Percentiles rank a stretch among this genome's conserved stretches.
phyloP scores from a whole-genome alignment of 192 early-diverging fungal species.

The Gryganskiella cystojenkinii region DNA sequence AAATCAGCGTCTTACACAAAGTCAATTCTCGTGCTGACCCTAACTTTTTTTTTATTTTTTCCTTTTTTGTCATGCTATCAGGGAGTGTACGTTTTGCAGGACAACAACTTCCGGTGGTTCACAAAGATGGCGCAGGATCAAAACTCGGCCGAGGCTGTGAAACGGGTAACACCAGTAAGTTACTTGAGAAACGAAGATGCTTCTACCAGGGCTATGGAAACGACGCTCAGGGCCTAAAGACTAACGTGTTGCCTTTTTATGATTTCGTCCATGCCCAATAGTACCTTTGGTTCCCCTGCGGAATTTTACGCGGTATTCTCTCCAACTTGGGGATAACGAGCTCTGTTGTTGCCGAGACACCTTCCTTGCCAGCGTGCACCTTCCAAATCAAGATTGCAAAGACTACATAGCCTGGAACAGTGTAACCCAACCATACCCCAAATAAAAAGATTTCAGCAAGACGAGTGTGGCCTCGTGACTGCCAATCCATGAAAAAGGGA shows the following conservation, averaged over 20 bases:
- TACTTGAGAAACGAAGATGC: background rate
- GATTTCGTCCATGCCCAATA: too few relatives aligned
- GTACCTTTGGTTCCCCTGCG: constrained; percentile 97
- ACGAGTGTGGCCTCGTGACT: too few relatives aligned
- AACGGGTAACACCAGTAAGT: constrained; percentile 80
- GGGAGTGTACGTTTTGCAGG: constrained; percentile 98
- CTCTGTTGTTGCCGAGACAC: constrained; percentile 90
- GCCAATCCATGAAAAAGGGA: too few relatives aligned
- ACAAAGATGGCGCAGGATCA: constrained; percentile 88
- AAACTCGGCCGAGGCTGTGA: constrained; percentile 79
- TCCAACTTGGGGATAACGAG: constrained; percentile 88
- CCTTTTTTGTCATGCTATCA: constrained; percentile 23
- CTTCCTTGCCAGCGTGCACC: constrained; percentile 83
- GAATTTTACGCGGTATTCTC: constrained; percentile 93
- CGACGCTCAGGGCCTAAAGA: background rate
- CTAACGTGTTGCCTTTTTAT: background rate
- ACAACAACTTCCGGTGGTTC: constrained; percentile 98
- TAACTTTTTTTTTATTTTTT: background rate
- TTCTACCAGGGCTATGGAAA: too few relatives aligned
- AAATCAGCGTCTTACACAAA: too few relatives aligned
- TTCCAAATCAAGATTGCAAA: constrained; percentile 82
- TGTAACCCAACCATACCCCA: background rate
- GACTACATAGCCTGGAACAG: too few relatives aligned
- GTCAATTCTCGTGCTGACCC: too few relatives aligned
- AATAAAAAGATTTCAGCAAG: background rate